These are phyloP conservation scores for Umbelopsis vinacea DNA, from an alignment of 192 early-diverging fungal genomes.

Conservation along the genomic window DNA sequence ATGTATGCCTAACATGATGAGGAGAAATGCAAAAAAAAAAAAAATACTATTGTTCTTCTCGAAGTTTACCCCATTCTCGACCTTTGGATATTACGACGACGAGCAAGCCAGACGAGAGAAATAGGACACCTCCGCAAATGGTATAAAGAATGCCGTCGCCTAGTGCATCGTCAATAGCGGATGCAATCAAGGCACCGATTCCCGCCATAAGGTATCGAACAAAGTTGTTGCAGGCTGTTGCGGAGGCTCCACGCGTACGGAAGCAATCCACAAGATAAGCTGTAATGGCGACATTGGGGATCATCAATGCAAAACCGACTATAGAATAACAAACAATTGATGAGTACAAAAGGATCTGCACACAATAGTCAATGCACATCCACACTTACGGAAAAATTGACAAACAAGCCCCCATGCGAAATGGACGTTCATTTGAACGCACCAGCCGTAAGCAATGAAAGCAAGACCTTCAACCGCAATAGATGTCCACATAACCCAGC, in stretches of 20 bases:
- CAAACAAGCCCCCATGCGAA: conserved; percentile 33
- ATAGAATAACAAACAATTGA: conserved; percentile 1
- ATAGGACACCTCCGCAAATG: conserved; percentile 18
- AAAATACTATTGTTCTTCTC: conserved; percentile 2
- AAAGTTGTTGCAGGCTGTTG: conserved; percentile 44
- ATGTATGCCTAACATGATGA: background rate
- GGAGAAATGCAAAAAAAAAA: background rate
- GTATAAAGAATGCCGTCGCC: conserved; percentile 40
- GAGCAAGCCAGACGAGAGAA: background rate
- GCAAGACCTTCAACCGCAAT: conserved; percentile 16
- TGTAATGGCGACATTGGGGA: conserved; percentile 32
- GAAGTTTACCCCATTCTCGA: conserved; percentile 19
- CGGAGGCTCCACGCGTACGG: conserved; percentile 34
- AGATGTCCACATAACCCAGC: conserved; percentile 14
- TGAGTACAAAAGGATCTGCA: background rate
- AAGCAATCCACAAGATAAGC: conserved; percentile 47
- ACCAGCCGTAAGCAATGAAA: conserved; percentile 40
- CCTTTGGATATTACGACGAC: conserved; percentile 16
- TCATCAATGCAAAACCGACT: conserved; percentile 39
- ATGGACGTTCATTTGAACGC: conserved; percentile 36
- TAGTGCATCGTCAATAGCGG: conserved; percentile 28
- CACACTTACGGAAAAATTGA: conserved; percentile 39
- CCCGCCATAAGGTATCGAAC: conserved; percentile 37
- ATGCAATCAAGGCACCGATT: conserved; percentile 39
- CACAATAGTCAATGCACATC: background rate